These are phyloP conservation scores for Infundibulicybe gibba DNA, from an alignment of 768 basidiomycete genomes.

Conservation along the genomic window DNA sequence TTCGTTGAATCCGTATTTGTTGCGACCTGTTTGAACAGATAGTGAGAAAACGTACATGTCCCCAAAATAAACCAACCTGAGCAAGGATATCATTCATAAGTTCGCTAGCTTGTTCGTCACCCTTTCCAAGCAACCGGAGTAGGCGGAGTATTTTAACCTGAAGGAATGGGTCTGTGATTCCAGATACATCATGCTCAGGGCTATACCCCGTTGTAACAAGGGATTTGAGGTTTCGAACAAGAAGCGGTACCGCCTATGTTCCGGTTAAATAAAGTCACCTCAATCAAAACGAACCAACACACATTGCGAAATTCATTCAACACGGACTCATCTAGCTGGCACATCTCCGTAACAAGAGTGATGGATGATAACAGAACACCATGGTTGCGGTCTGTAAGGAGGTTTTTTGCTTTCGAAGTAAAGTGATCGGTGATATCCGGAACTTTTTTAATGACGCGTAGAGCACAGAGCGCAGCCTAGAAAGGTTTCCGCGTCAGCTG, in stretches of 20 bases:
- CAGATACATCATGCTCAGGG: constrained; percentile 98
- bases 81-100: constrained; percentile 98
- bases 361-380: constrained; percentile 94
- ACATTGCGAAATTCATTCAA: constrained; percentile 91
- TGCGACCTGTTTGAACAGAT: constrained; percentile 65
- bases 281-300: constrained; percentile 17
- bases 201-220: constrained; percentile 95
- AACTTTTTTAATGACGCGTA: constrained; percentile 92
- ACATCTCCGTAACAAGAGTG: constrained; percentile 95
- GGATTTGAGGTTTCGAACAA: constrained; percentile 93
- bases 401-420: constrained; percentile 78
- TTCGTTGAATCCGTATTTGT: constrained; percentile 98
- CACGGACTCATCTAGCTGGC: constrained; percentile 66
- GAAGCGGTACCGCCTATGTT: constrained; percentile 79
- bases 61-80: constrained; percentile 49
- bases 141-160: constrained; percentile 92
- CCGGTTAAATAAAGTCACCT: constrained; percentile 4
- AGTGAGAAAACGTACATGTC: constrained; percentile 3
- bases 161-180: constrained; percentile 95
- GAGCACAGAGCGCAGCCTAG: constrained; percentile 92
- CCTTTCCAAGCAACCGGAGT: constrained; percentile 82
- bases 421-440: constrained; percentile 96
- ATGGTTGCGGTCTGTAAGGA: constrained; percentile 94
- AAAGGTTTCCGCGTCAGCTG: constrained; percentile 5
- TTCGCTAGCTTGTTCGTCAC: constrained; percentile 85